These are phyloP conservation scores for Pleurozium schreberi DNA, from an alignment of 225 moss, liverwort and hornwort species.

Conservation along the genomic window DNA sequence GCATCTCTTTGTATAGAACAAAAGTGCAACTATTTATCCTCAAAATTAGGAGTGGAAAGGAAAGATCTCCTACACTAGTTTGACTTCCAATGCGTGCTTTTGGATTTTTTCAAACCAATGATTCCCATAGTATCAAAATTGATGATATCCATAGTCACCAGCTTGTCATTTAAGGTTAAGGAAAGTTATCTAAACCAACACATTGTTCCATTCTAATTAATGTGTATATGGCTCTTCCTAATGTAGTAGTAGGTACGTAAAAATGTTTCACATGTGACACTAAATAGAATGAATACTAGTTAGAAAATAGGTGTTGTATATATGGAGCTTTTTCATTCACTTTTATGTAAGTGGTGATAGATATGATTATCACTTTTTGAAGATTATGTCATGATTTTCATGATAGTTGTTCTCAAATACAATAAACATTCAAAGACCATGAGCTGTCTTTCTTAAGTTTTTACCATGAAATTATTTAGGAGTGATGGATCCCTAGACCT, in stretches of 20 bases:
- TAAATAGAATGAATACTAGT: background rate
- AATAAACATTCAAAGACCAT: background rate
- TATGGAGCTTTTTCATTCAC: background rate
- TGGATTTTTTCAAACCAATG: no score
- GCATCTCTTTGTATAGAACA: no score
- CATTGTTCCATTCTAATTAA: background rate
- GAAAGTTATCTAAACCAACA: background rate
- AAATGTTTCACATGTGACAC: background rate
- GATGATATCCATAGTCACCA: no score
- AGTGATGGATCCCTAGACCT: background rate
- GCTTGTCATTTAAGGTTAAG: no score
- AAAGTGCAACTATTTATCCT: no score
- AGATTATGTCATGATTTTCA: background rate
- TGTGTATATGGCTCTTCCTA: fast-evolving
- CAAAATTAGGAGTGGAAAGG: no score
- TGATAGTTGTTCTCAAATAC: no score
- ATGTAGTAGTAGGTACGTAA: background rate
- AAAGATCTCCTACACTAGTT: no score
- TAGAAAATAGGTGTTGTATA: background rate
- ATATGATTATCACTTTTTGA: background rate
- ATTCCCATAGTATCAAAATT: no score
- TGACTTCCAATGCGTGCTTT: no score
- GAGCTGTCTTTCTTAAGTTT: background rate
- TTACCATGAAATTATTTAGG: background rate
- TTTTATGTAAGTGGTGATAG: background rate